phyloP scores from a whole-genome alignment of 2,329 filamentous ascomycete genomes.

The Epichloe typhina region DNA sequence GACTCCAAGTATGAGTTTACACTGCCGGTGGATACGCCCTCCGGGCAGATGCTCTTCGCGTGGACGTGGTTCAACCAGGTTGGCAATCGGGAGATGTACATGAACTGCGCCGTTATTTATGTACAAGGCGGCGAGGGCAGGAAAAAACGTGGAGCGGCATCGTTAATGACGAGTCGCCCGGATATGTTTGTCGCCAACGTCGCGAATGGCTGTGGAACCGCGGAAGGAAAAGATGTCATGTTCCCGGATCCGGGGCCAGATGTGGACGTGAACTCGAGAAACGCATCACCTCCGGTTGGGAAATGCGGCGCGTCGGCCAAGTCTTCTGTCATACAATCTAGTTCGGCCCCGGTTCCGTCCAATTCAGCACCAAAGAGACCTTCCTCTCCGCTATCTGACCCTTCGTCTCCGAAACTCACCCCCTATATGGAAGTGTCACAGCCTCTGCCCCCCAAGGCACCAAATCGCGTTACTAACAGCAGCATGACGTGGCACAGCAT shows the following conservation, averaged over 20 bases:
- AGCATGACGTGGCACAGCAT: neutral
- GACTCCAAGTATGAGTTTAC: constrained; percentile 29
- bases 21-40: constrained; percentile 38
- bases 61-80: constrained; percentile 53
- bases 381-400: neutral
- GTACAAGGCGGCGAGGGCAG: constrained; percentile 25
- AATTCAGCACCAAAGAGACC: neutral
- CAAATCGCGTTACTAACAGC: neutral
- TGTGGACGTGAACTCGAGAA: constrained; percentile 14
- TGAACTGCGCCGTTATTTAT: constrained; percentile 50
- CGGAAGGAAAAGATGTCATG: constrained; percentile 39
- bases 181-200: constrained; percentile 56
- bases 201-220: constrained; percentile 40
- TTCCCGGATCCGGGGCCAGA: constrained; percentile 52
- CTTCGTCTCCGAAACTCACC: neutral
- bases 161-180: constrained; percentile 39
- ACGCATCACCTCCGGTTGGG: neutral
- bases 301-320: neutral
- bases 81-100: constrained; percentile 57
- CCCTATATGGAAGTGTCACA: neutral
- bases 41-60: constrained; percentile 37
- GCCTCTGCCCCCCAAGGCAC: neutral
- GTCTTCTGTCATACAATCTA: neutral
- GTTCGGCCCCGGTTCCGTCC: neutral
- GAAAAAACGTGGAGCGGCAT: constrained; percentile 15